These are phyloP conservation scores for Backusella westeae DNA, from an alignment of 192 early-diverging fungal species.

Conservation along the genomic window DNA sequence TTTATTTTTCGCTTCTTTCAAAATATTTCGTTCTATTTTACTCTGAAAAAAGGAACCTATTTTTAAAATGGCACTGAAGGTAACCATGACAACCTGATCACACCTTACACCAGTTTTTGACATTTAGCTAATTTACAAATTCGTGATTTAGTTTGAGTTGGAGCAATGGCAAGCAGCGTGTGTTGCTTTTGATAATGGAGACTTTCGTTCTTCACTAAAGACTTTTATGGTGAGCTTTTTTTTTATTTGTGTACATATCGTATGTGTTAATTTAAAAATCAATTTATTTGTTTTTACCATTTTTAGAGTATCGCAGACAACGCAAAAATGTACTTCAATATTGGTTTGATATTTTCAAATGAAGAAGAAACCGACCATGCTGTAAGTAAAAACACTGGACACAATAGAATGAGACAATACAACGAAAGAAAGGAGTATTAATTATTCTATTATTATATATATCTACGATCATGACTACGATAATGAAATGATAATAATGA, in stretches of 20 bases:
- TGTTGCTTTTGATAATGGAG: slow-evolving; percentile 69
- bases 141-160: slow-evolving; percentile 62
- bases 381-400: slow-evolving; percentile 57
- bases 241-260: slow-evolving; percentile 1
- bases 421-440: slow-evolving; percentile 6
- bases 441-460: not conserved
- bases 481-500: not conserved
- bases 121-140: not conserved
- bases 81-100: not conserved
- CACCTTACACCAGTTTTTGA: not conserved
- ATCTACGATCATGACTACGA: not conserved
- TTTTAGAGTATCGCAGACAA: slow-evolving; percentile 79
- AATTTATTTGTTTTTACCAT: not conserved
- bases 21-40: not conserved
- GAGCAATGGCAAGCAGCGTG: slow-evolving; percentile 82
- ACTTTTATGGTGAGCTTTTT: slow-evolving; percentile 61
- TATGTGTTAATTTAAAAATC: slow-evolving; percentile 28
- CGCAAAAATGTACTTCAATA: slow-evolving; percentile 96
- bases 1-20: not conserved
- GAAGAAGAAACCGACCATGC: slow-evolving; percentile 74
- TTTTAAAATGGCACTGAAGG: not conserved
- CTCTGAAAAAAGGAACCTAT: not conserved
- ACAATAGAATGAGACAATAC: not conserved
- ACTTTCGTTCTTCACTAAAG: slow-evolving; percentile 66
- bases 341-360: slow-evolving; percentile 78